Percentiles rank a stretch among this genome's conserved stretches.
Conservation (phyloP, 192 early-diverging fungal genomes). For the Glomus cerebriforme region DNA sequence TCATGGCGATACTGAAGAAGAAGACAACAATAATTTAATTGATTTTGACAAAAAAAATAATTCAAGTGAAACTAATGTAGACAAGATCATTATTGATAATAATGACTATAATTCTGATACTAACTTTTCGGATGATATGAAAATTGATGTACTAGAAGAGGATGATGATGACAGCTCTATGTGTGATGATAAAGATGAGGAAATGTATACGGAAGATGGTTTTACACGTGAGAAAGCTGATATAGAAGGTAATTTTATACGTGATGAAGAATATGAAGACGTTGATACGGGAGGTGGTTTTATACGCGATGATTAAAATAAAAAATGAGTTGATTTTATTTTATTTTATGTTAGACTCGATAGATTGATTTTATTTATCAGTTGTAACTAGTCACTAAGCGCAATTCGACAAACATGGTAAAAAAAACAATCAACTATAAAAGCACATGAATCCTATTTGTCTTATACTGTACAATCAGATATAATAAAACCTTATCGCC, state of each 20-base stretch:
- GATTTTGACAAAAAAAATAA: background rate
- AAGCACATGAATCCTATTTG: no score
- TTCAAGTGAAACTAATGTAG: background rate
- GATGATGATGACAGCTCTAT: background rate
- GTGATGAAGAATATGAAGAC: background rate
- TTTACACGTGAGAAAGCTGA: background rate
- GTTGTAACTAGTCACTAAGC: no score
- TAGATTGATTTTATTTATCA: no score
- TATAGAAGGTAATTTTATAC: background rate
- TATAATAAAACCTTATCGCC: no score
- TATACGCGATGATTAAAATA: no score
- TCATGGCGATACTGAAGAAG: slow-evolving; percentile 25
- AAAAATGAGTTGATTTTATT: no score
- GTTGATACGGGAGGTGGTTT: no score
- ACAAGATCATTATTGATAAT: slow-evolving; percentile 6
- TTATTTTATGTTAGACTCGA: no score
- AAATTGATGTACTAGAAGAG: slow-evolving; percentile 23
- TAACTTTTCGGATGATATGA: background rate
- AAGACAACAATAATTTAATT: slow-evolving; percentile 26
- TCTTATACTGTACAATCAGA: no score
- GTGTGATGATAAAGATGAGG: background rate
- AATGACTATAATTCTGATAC: background rate
- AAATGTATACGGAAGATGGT: background rate
- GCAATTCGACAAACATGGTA: no score
- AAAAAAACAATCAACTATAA: no score